Evolutionary conservation across 495 filamentous ascomycete species (phyloP).

Genomic region (Penicillium goetzii): DNA sequence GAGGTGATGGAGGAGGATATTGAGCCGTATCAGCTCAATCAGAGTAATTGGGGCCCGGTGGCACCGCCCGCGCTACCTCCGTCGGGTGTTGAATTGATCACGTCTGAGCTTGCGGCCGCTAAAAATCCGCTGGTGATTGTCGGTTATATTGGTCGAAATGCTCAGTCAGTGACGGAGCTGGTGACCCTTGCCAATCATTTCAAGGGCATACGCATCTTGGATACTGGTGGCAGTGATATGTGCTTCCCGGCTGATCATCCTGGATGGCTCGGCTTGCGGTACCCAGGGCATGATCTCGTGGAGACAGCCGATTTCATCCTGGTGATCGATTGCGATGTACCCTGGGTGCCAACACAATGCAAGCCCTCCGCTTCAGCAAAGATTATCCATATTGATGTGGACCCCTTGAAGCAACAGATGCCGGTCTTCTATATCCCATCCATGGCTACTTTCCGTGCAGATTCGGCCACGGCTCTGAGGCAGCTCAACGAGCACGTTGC

Average conservation of each 20-base stretch:
- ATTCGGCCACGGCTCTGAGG: constrained; percentile 69
- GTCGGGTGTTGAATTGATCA: constrained; percentile 67
- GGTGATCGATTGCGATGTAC: constrained; percentile 82
- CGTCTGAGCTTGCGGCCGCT: constrained; percentile 70
- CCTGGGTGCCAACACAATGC: constrained; percentile 69
- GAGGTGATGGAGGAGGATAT: constrained; percentile 96
- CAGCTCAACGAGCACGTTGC: constrained; percentile 68
- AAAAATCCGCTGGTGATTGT: constrained; percentile 79
- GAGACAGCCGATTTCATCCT: constrained; percentile 81
- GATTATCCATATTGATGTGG: constrained; percentile 83
- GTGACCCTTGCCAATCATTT: constrained; percentile 78
- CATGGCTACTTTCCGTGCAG: constrained; percentile 74
- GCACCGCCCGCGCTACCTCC: constrained; percentile 73
- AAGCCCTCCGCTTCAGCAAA: constrained; percentile 59
- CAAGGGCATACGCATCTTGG: constrained; percentile 79
- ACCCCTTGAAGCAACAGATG: constrained; percentile 87
- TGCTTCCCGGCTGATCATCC: constrained; percentile 86
- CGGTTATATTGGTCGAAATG: constrained; percentile 80
- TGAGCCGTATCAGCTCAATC: constrained; percentile 74
- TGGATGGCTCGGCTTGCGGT: constrained; percentile 74
- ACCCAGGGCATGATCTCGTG: constrained; percentile 74
- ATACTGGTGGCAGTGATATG: constrained; percentile 93
- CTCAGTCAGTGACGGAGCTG: constrained; percentile 68
- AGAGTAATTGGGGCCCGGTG: constrained; percentile 74
- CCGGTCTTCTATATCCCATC: constrained; percentile 80